A percentile compares a stretch with the other conserved stretches of the same genome.
Conservation (phyloP, 768 basidiomycete species). For the Harrya chromipes region DNA sequence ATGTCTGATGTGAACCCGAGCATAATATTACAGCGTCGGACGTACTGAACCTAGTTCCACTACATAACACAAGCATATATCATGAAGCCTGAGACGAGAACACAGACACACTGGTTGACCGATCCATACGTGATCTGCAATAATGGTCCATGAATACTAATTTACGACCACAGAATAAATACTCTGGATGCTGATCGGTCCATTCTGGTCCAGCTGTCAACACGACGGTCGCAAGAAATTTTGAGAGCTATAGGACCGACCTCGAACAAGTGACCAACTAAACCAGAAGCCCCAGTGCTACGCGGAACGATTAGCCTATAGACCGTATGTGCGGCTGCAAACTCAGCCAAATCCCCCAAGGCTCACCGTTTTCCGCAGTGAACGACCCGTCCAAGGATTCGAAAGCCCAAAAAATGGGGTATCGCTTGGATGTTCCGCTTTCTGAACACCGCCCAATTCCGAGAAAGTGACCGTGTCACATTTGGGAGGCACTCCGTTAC, state of each 20-base stretch:
- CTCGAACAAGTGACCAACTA: conserved; percentile 61
- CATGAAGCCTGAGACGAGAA: too few species aligned
- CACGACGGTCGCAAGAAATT: too few species aligned
- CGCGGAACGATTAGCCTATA: neutral
- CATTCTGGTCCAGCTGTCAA: conserved; percentile 44
- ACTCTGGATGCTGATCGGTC: conserved; percentile 54
- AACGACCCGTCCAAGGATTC: conserved; percentile 56
- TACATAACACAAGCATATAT: neutral
- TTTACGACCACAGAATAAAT: conserved; percentile 48
- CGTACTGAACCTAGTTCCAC: neutral
- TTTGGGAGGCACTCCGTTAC: conserved; percentile 56
- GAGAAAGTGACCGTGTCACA: conserved; percentile 47
- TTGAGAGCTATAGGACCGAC: conserved; percentile 28
- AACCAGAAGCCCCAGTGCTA: conserved; percentile 66
- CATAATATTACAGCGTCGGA: neutral
- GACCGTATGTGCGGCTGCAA: neutral
- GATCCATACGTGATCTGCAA: conserved; percentile 61
- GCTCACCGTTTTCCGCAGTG: conserved; percentile 41
- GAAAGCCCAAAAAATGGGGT: too few species aligned
- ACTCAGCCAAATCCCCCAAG: conserved; percentile 68
- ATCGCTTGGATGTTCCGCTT: conserved; percentile 57
- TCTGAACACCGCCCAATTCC: conserved; percentile 58
- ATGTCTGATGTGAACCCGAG: too few species aligned
- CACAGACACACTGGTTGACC: conserved; percentile 58
- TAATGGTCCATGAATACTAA: conserved; percentile 50